Evolutionary conservation across 106 monocot species (phyloP), one percentile per base, ranked within the genome.

Genomic region (Posidonia australis): DNA sequence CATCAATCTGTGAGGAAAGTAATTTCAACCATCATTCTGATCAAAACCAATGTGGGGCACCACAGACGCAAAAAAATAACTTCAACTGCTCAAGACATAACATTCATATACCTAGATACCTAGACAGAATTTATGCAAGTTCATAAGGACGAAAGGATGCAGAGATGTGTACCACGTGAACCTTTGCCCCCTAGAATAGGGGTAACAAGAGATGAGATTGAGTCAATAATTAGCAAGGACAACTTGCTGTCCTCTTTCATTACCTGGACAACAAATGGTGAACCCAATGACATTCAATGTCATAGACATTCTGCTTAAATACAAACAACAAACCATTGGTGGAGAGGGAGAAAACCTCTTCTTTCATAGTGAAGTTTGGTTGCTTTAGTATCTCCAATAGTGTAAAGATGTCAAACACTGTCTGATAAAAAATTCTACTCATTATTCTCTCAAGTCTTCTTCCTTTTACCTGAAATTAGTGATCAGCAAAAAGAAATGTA

Each of bases 331-430:
- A n/a, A 14, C 2, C 13, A 49, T 49, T 49, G 13, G n/a, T 1
- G 48, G 48, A n/a, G 48, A 14, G 10, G 30, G 12, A 28, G 51
- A 55, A 43, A 63, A 84, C 80, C 86, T 76, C 52, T 48, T 66
- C 54, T 51, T 65, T 75, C 65, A 89, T 49, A 26, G 43, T 73
- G 46, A 31, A 48, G 44, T 79, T 74, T 5, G 91, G 70, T 64
- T 85, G 74, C 70, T 74, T 70, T 27, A 98, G 75, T 25, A 70
- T 63, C 71, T 83, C 80, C 74, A 77, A 67, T 44, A 98, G 52
- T 26, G 58, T 67, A 82, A 87, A 90, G 36, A 98, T 81, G 67
- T 98, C 96, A 84, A 80, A 98, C 44, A 98, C 70, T n/a, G 91
- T 58, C 19, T 70, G 58, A 67, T 84, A 81, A 44, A 79, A 44